These are phyloP conservation scores for Caloboletus firmus DNA, from an alignment of 1,284 basidiomycete genomes.

Conservation along the genomic window DNA sequence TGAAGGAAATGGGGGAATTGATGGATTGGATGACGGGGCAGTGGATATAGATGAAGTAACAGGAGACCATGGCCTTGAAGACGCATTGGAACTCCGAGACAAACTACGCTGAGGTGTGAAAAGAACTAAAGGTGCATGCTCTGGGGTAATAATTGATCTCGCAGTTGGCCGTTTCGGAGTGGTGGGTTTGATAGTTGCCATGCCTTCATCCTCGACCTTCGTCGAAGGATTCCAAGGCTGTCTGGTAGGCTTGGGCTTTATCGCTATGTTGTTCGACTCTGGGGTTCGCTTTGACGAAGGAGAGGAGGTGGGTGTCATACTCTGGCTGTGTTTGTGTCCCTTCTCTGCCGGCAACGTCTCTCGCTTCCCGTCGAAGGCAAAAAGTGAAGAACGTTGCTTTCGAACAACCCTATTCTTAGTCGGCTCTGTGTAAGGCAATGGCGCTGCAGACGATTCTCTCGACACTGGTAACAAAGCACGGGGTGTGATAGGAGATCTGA, in stretches of 20 bases:
- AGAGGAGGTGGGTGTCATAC: slow-evolving; percentile 67
- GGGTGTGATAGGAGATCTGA: slow-evolving; percentile 51
- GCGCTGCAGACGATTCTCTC: slow-evolving; percentile 23
- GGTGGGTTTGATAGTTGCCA: slow-evolving; percentile 47
- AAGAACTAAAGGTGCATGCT: slow-evolving; percentile 50
- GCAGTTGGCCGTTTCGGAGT: slow-evolving; percentile 52
- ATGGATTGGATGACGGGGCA: slow-evolving; percentile 56
- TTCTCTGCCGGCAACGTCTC: slow-evolving; percentile 45
- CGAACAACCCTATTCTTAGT: slow-evolving; percentile 40
- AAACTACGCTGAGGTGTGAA: slow-evolving; percentile 53
- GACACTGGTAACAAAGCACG: slow-evolving; percentile 37
- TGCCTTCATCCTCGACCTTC: slow-evolving; percentile 55
- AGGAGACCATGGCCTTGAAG: slow-evolving; percentile 78
- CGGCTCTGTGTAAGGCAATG: slow-evolving; percentile 56
- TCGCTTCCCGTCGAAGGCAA: slow-evolving; percentile 46
- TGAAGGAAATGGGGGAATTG: slow-evolving; percentile 42
- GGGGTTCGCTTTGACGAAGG: slow-evolving; percentile 38
- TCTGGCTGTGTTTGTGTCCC: slow-evolving; percentile 67
- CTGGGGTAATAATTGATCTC: slow-evolving; percentile 40
- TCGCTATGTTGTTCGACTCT: slow-evolving; percentile 44
- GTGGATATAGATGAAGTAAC: slow-evolving; percentile 71
- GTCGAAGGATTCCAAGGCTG: slow-evolving; percentile 80
- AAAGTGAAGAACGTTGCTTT: slow-evolving; percentile 60
- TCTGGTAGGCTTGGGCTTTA: slow-evolving; percentile 43
- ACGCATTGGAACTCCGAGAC: slow-evolving; percentile 72